Percentiles rank a stretch among this genome's conserved stretches.
Evolutionary conservation across 1,284 basidiomycete species (phyloP).

Genomic region (Apiotrichum akiyoshidainum): DNA sequence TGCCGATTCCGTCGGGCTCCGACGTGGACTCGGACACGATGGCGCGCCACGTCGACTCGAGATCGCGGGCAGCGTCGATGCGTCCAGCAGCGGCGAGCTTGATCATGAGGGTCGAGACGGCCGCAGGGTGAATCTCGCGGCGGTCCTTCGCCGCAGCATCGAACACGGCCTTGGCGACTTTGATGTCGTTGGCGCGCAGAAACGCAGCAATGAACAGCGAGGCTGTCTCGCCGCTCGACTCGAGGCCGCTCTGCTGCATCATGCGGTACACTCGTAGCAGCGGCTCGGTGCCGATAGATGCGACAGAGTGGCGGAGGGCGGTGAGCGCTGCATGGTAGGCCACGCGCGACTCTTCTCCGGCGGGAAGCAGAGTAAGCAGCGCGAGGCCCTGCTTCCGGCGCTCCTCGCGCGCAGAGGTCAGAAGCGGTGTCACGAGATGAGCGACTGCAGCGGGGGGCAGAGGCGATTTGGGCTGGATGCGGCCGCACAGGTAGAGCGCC

Average conservation of each 20-base stretch:
- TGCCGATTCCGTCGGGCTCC: neutral
- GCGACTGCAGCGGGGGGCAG: constrained; percentile 15
- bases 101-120: constrained; percentile 35
- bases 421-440: constrained; percentile 20
- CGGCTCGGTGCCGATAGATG: neutral
- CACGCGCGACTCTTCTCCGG: neutral
- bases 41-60: constrained; percentile 15
- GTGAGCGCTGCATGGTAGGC: neutral
- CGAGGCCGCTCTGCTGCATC: constrained; percentile 9
- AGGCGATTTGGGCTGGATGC: constrained; percentile 10
- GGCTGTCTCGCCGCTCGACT: constrained; percentile 8
- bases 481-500: constrained; percentile 26
- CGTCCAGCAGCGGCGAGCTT: constrained; percentile 22
- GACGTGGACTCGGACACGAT: too few species aligned
- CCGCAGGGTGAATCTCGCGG: constrained; percentile 22
- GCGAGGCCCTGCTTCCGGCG: constrained; percentile 17
- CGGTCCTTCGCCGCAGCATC: constrained; percentile 10
- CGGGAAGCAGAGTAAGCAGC: constrained; percentile 6
- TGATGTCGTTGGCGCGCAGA: constrained; percentile 23
- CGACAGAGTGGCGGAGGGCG: neutral
- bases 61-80: constrained; percentile 24
- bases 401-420: constrained; percentile 13
- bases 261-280: constrained; percentile 31
- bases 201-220: constrained; percentile 26
- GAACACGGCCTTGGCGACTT: constrained; percentile 25